phyloP scores from a whole-genome alignment of 345 rosid species.

The Capsella bursapastoris region DNA sequence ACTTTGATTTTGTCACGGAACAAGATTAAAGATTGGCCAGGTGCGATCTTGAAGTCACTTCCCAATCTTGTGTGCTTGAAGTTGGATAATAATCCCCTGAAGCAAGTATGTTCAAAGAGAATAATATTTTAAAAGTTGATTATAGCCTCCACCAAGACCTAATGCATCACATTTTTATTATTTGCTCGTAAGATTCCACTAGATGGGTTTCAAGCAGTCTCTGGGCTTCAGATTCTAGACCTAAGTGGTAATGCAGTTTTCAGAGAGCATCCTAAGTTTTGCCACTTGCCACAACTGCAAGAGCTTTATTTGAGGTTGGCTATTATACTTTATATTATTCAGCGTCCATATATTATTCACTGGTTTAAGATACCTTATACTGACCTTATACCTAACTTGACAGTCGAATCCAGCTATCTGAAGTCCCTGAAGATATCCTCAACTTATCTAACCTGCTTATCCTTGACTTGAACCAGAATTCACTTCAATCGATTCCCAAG shows the following conservation, averaged over 20 bases:
- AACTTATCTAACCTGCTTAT: conserved; percentile 60
- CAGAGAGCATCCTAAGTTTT: conserved; percentile 62
- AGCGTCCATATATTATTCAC: background rate
- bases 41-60: conserved; percentile 64
- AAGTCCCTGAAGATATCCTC: conserved; percentile 72
- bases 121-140: background rate
- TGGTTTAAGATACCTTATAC: conserved; percentile 8
- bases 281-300: conserved; percentile 65
- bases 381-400: conserved; percentile 24
- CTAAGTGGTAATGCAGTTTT: conserved; percentile 74
- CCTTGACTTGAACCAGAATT: conserved; percentile 84
- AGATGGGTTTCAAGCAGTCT: conserved; percentile 75
- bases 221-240: conserved; percentile 77
- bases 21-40: conserved; percentile 86
- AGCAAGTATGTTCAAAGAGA: conserved; percentile 56
- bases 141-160: conserved; percentile 19
- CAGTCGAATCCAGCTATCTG: conserved; percentile 73
- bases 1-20: conserved; percentile 75
- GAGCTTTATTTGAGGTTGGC: conserved; percentile 90
- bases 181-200: conserved; percentile 63
- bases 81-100: conserved; percentile 78
- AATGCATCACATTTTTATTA: conserved; percentile 32
- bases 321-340: conserved; percentile 10
- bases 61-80: conserved; percentile 71
- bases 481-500: conserved; percentile 71